Percentiles rank a stretch among this genome's conserved stretches.
Evolutionary conservation across 2,329 filamentous ascomycete genomes (phyloP).

Genomic region (Colletotrichum horii): DNA sequence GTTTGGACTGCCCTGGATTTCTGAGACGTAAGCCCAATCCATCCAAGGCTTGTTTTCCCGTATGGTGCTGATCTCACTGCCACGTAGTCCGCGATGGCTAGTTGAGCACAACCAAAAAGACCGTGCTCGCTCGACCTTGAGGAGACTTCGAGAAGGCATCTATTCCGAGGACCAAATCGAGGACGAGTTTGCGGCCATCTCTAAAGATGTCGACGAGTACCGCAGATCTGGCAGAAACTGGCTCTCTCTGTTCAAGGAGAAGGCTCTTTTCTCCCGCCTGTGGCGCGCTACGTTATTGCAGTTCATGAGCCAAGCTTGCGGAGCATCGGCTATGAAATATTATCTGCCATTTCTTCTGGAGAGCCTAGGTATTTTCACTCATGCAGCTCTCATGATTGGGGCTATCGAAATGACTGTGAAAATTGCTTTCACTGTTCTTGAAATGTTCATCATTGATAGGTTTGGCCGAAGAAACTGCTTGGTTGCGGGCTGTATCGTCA

Average conservation of each 20-base stretch:
- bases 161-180: constrained; percentile 39
- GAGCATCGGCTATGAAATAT: constrained; percentile 65
- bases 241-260: constrained; percentile 54
- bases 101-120: constrained; percentile 53
- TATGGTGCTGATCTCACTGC: not conserved
- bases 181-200: constrained; percentile 51
- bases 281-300: constrained; percentile 63
- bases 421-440: constrained; percentile 59
- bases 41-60: not conserved
- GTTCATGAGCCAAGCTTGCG: constrained; percentile 66
- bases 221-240: constrained; percentile 39
- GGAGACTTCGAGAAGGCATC: constrained; percentile 54
- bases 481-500: constrained; percentile 52
- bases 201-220: constrained; percentile 45
- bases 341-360: constrained; percentile 60
- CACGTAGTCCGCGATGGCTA: constrained; percentile 62
- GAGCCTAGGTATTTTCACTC: constrained; percentile 52
- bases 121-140: constrained; percentile 47
- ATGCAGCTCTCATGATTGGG: constrained; percentile 55
- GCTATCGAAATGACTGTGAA: constrained; percentile 64
- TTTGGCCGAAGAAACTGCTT: constrained; percentile 55
- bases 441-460: constrained; percentile 62
- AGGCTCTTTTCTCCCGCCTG: constrained; percentile 53
- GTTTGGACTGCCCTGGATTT: constrained; percentile 54
- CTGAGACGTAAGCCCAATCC: constrained; percentile 52